These are phyloP conservation scores for Prunus dulcis DNA, from an alignment of 306 rosid genomes.

Conservation along the genomic window DNA sequence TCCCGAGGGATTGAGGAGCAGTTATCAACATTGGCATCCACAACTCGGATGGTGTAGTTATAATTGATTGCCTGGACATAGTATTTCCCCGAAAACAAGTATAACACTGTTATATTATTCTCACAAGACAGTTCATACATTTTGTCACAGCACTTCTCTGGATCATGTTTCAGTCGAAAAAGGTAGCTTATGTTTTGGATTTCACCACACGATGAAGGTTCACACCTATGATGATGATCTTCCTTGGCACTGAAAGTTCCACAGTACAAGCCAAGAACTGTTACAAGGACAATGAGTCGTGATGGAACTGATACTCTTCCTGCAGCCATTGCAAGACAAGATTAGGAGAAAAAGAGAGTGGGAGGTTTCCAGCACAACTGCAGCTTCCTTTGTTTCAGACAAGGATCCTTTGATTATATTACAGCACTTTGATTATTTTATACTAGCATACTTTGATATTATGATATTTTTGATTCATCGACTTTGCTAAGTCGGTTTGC, in stretches of 20 bases:
- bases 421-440: too few relatives aligned
- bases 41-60: slow-evolving; percentile 25
- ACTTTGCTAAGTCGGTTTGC: too few relatives aligned
- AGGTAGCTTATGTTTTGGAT: slow-evolving; percentile 4
- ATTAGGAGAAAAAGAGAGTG: too few relatives aligned
- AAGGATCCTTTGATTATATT: too few relatives aligned
- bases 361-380: too few relatives aligned
- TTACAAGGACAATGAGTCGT: background rate
- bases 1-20: background rate
- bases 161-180: background rate
- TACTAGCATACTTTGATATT: too few relatives aligned
- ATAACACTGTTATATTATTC: background rate
- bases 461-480: too few relatives aligned
- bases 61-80: slow-evolving; percentile 2
- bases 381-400: too few relatives aligned
- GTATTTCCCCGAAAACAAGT: background rate
- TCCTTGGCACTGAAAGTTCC: background rate
- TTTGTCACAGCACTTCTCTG: background rate
- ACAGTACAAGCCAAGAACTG: background rate
- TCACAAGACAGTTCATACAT: slow-evolving; percentile 11
- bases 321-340: too few relatives aligned
- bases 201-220: background rate
- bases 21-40: background rate
- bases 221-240: background rate
- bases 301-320: too few relatives aligned